Evolutionary conservation across 2,329 filamentous ascomycete species (phyloP), one percentile per base, ranked within the genome.

Genomic region (Penicillium sclerotiorum): DNA sequence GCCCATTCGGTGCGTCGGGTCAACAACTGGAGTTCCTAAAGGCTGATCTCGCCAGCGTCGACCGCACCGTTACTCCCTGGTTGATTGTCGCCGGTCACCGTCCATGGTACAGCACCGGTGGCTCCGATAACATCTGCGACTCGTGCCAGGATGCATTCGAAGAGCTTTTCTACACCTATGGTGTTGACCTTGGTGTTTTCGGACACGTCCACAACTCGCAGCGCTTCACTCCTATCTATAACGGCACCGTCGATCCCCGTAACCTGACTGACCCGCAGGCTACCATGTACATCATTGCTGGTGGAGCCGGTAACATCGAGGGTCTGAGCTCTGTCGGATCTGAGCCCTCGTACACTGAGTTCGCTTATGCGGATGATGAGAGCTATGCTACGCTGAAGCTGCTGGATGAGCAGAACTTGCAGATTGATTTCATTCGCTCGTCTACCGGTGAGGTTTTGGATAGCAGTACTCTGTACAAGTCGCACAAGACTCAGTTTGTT

Each of bases 171-270:
- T 80, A 81, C 65, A 71, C 74, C 44, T 81, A 83, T 61, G 80
- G 80, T 22, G 81, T 84, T 17, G 81, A 84, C 54, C 63, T 83
- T 4, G 80, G 66, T 21, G 68, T 84, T 6, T 81, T 82, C 55
- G 81, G 81, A 2, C 81, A 84, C 58, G 78, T 81, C 12, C 81
- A 84, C 65, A 82, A 81, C 65, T 77, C 78, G 21, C 80, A 84
- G 67, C 75, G 81, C 1, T 80, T 82, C 56, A 52, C 70, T 2
- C 66, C 66, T 1, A 58, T 66, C 4, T 49, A 56, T 25, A 62
- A 68, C 15, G 57, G 49, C 8, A 60, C 78, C 68, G 62, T 61
- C 0, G 68, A 82, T 60, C 7, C 79, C 54, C 53, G 78, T 49
- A 55, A 63, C 1, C 71, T 80, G 57, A 68, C 77, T 9, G 56